Evolutionary conservation across 164 flowering plant species (phyloP), one percentile per base, ranked within the genome.

Genomic region (Hamamelis virginiana): DNA sequence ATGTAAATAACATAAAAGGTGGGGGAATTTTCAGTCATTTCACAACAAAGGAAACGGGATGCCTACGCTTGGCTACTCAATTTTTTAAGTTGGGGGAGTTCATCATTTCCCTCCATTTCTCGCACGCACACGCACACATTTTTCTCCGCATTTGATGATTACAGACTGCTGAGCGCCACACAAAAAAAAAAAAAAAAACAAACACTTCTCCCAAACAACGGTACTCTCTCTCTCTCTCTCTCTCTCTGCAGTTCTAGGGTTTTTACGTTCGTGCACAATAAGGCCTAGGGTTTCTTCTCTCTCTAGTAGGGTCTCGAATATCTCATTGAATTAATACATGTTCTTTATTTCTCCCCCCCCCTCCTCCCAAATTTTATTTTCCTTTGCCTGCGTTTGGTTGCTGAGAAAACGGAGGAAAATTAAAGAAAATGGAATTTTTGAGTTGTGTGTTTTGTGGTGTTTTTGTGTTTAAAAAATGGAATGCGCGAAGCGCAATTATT

Each of bases 31-130:
- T 2, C 18, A 8, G 57, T 27, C 12, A 25, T 46, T 64, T 8
- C 13, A 4, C 6, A 33, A 60, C 50, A 27, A 3, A 9, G 25
- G 11, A 44, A 6, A 50, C 74, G 59, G 46, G 38, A 38, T 19
- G 8, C 50, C 50, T 33, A 65, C 64, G 64, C 59, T 51, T 61
- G 1, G 62, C n/a, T n/a, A n/a, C n/a, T n/a, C n/a, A n/a, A n/a
- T n/a, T n/a, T 62, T 70, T 63, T 15, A 38, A 52, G 44, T 52
- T 38, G 51, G 9, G 25, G 19, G 44, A 25, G 26, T 25, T 47
- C 65, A 59, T 60, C n/a, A 69, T 74, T 74, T 74, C 77, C 77
- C 77, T 74, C 77, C 77, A 74, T 38, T 50, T 51, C 69, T 55
- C 64, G 62, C 75, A 62, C 72, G 45, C 72, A 52, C 41, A 33